These are phyloP conservation scores for Pythium chondricola DNA, from an alignment of 352 stramenopile species.

Conservation along the genomic window DNA sequence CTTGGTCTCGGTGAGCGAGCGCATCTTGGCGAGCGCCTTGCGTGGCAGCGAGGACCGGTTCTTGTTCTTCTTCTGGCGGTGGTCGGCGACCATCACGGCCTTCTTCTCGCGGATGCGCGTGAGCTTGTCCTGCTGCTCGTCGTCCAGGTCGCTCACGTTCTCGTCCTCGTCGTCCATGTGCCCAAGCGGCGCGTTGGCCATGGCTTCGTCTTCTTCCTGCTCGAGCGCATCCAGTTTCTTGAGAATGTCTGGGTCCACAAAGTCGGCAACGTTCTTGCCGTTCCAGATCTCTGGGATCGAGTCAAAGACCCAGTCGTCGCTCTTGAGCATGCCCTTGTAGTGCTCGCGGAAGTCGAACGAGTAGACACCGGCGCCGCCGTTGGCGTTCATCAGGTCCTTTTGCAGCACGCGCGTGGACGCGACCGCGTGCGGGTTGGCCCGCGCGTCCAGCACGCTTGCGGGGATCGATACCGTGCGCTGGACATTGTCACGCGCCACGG, in stretches of 20 bases:
- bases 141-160: slow-evolving; percentile 90
- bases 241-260: slow-evolving; percentile 98
- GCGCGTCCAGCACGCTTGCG: slow-evolving; percentile 84
- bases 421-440: slow-evolving; percentile 39
- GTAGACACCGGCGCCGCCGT: slow-evolving; percentile 97
- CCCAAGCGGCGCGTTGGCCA: slow-evolving; percentile 86
- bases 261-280: slow-evolving; percentile 99
- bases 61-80: slow-evolving; percentile 94
- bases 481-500: slow-evolving; percentile 90
- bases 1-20: slow-evolving; percentile 79
- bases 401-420: slow-evolving; percentile 40
- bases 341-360: slow-evolving; percentile 96
- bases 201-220: slow-evolving; percentile 94
- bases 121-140: slow-evolving; percentile 93
- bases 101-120: slow-evolving; percentile 80
- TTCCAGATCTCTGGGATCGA: slow-evolving; percentile 99
- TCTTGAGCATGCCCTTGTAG: slow-evolving; percentile 93
- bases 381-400: slow-evolving; percentile 90
- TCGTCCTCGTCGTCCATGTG: slow-evolving; percentile 85
- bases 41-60: slow-evolving; percentile 90
- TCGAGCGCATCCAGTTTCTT: slow-evolving; percentile 94
- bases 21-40: slow-evolving; percentile 76
- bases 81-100: slow-evolving; percentile 72
- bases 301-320: slow-evolving; percentile 96
- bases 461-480: slow-evolving; percentile 92